phyloP scores from a whole-genome alignment of 805 yeast genomes.

The Maudiozyma turicensis region DNA sequence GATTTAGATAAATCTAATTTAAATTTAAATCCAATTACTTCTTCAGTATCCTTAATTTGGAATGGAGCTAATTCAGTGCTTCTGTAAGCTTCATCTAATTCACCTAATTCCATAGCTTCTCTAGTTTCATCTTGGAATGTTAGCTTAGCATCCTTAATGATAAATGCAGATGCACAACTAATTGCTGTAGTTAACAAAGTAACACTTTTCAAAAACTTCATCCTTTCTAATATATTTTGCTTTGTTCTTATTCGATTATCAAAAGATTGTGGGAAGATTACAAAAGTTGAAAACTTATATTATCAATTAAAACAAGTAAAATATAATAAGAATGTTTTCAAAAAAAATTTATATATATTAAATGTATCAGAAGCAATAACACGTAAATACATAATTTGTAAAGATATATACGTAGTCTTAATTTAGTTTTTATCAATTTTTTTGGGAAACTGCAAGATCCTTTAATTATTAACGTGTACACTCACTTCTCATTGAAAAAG shows the following conservation, averaged over 20 bases:
- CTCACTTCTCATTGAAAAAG: not conserved
- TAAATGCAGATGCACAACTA: conserved; percentile 3
- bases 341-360: not conserved
- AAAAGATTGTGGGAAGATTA: too few species aligned
- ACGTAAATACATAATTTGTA: not conserved
- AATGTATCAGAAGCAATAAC: not conserved
- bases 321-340: not conserved
- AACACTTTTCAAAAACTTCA: conserved; percentile 1
- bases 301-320: too few species aligned
- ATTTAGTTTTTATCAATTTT: not conserved
- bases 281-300: too few species aligned
- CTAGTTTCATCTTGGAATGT: not conserved
- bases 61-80: conserved; percentile 7
- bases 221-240: not conserved
- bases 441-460: not conserved
- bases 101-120: conserved; percentile 2
- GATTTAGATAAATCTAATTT: conserved; percentile 7
- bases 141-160: conserved; percentile 4
- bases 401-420: not conserved
- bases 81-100: conserved; percentile 5
- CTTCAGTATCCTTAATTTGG: conserved; percentile 8
- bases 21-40: conserved; percentile 14
- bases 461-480: too few species aligned
- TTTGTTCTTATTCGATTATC: too few species aligned
- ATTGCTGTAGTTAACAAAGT: conserved; percentile 1